Evolutionary conservation across 2,329 filamentous ascomycete species (phyloP).

Genomic region (Cadophora sp.): DNA sequence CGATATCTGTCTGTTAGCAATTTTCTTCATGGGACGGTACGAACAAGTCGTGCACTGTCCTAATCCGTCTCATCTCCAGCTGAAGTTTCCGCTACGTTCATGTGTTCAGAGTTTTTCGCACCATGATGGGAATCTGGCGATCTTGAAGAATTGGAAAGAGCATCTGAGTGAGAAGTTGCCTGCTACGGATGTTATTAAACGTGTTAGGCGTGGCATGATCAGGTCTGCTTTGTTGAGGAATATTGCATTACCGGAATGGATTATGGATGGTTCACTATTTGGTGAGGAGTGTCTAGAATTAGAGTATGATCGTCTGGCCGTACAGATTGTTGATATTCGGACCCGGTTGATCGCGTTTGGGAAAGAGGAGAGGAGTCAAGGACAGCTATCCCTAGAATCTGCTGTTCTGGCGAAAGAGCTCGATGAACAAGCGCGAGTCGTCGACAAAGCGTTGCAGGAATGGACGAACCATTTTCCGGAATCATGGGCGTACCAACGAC

Average conservation of each 20-base stretch:
- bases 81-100: not conserved
- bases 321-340: conserved; percentile 33
- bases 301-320: conserved; percentile 42
- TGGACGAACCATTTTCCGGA: conserved; percentile 23
- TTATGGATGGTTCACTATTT: conserved; percentile 41
- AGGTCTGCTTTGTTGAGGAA: conserved; percentile 40
- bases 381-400: not conserved
- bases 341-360: not conserved
- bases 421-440: conserved; percentile 21
- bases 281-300: conserved; percentile 44
- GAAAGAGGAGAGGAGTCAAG: not conserved
- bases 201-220: conserved; percentile 42
- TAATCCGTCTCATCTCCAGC: not conserved
- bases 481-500: conserved; percentile 20
- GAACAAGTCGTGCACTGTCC: conserved; percentile 23
- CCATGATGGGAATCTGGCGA: conserved; percentile 43
- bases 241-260: conserved; percentile 43
- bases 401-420: conserved; percentile 5
- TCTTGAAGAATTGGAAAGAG: conserved; percentile 44
- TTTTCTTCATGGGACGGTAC: conserved; percentile 34
- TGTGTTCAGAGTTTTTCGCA: conserved; percentile 28
- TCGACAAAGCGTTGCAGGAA: conserved; percentile 26
- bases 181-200: conserved; percentile 40
- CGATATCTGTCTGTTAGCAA: conserved; percentile 32
- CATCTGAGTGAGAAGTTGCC: conserved; percentile 11